A percentile compares a stretch with the other conserved stretches of the same genome.
phyloP scores from a whole-genome alignment of 257 asterid genomes.

The Perilla frutescens region DNA sequence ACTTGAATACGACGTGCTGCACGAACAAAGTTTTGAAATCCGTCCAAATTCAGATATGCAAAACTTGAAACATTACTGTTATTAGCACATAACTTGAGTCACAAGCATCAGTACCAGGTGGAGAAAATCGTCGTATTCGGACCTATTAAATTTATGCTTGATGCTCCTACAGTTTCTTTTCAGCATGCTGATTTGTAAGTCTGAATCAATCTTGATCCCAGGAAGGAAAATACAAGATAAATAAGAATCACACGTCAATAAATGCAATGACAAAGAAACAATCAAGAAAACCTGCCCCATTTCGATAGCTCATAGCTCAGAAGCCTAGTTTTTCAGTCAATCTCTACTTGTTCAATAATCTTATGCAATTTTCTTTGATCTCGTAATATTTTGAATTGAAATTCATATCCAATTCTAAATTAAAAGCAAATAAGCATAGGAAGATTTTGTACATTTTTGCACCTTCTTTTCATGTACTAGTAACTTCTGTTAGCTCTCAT shows the following conservation, averaged over 20 bases:
- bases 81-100: too few species aligned
- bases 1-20: too few species aligned
- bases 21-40: not conserved
- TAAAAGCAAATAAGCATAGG: not conserved
- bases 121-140: too few species aligned
- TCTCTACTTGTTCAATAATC: not conserved
- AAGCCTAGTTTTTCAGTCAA: not conserved
- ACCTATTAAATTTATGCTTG: not conserved
- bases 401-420: not conserved
- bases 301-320: not conserved
- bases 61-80: too few species aligned
- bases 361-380: not conserved
- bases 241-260: not conserved
- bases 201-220: not conserved
- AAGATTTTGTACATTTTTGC: not conserved
- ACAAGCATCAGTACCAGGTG: too few species aligned
- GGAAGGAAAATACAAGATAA: not conserved
- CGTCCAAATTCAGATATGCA: not conserved
- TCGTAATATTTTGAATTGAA: not conserved
- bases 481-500: not conserved
- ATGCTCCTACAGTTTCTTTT: not conserved
- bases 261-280: not conserved
- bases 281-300: not conserved
- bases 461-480: not conserved
- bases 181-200: not conserved